These are phyloP conservation scores for Phialophora expanda DNA, from an alignment of 2,329 filamentous ascomycete species.

Conservation along the genomic window DNA sequence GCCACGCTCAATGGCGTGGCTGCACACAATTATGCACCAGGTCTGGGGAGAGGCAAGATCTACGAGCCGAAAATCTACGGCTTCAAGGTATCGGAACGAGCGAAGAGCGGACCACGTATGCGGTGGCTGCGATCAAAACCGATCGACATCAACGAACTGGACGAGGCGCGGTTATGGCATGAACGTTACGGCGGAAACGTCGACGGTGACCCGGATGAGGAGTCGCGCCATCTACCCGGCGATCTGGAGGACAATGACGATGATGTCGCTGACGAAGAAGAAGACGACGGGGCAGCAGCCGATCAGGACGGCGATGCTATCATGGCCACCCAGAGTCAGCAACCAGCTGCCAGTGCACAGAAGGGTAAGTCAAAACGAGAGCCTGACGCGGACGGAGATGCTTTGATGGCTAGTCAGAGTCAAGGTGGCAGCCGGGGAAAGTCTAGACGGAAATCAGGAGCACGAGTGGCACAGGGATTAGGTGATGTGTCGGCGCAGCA, in stretches of 20 bases:
- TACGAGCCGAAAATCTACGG: conserved; percentile 97
- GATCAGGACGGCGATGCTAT: conserved; percentile 36
- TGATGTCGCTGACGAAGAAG: conserved; percentile 47
- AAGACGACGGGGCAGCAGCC: conserved; percentile 46
- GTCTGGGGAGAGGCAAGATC: conserved; percentile 78
- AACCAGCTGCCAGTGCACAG: conserved; percentile 5
- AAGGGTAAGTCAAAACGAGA: conserved; percentile 26
- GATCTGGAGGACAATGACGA: conserved; percentile 48
- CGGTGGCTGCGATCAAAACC: conserved; percentile 92
- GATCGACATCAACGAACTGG: conserved; percentile 76
- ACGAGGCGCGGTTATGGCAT: conserved; percentile 65
- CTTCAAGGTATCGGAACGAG: conserved; percentile 89
- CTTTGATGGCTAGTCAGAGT: conserved; percentile 21
- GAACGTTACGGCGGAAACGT: conserved; percentile 41
- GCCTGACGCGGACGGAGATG: conserved; percentile 25
- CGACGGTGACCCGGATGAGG: conserved; percentile 43
- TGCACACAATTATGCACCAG: conserved; percentile 83
- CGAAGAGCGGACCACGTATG: conserved; percentile 91
- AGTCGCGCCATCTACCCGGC: conserved; percentile 49
- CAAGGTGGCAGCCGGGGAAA: conserved; percentile 23
- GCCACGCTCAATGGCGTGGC: conserved; percentile 80
- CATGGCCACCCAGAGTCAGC: conserved; percentile 33
- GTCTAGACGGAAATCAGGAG: conserved; percentile 23
- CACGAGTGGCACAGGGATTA: conserved; percentile 15
- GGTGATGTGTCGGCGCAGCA: conserved; percentile 19